A percentile compares a stretch with the other conserved stretches of the same genome.
Conservation (phyloP, 2,329 filamentous ascomycete species). For the Chaetothyriales sp. region DNA sequence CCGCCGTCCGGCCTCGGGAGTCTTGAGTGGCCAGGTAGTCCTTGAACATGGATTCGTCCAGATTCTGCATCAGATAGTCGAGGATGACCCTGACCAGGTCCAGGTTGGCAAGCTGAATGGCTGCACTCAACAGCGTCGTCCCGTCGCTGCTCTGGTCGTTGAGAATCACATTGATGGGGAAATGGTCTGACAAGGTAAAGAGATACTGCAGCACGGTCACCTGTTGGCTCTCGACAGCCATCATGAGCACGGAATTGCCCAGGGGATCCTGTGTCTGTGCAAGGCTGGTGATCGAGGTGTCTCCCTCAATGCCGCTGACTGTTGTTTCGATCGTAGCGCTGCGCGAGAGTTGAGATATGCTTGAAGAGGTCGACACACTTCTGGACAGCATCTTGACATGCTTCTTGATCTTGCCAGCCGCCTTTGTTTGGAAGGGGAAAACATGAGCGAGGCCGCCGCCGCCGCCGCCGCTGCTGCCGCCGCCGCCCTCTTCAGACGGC, state of each 20-base stretch:
- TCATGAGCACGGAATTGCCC: slow-evolving; percentile 79
- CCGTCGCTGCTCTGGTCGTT: slow-evolving; percentile 80
- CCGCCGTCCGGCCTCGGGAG: slow-evolving; percentile 69
- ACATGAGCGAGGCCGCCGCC: slow-evolving; percentile 63
- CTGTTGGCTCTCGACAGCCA: slow-evolving; percentile 62
- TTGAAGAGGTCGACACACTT: slow-evolving; percentile 76
- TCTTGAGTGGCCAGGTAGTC: slow-evolving; percentile 65
- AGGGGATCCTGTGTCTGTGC: slow-evolving; percentile 42
- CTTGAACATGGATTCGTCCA: slow-evolving; percentile 41
- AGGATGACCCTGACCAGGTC: slow-evolving; percentile 63
- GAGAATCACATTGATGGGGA: slow-evolving; percentile 53
- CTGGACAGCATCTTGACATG: slow-evolving; percentile 79
- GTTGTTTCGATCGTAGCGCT: slow-evolving; percentile 64
- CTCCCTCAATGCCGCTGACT: slow-evolving; percentile 61
- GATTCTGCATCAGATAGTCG: slow-evolving; percentile 48
- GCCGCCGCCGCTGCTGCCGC: too few relatives aligned
- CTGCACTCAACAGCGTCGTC: slow-evolving; percentile 75
- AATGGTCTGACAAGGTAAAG: slow-evolving; percentile 61
- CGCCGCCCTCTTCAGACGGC: slow-evolving; percentile 23
- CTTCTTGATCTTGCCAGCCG: slow-evolving; percentile 35
- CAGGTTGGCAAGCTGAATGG: slow-evolving; percentile 66
- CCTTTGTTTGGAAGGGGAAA: slow-evolving; percentile 63
- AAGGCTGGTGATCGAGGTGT: slow-evolving; percentile 60
- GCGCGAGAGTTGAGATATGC: slow-evolving; percentile 65
- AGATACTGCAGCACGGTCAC: slow-evolving; percentile 63